Conservation (phyloP, 768 basidiomycete genomes). For the Lactarius akahatsu region DNA sequence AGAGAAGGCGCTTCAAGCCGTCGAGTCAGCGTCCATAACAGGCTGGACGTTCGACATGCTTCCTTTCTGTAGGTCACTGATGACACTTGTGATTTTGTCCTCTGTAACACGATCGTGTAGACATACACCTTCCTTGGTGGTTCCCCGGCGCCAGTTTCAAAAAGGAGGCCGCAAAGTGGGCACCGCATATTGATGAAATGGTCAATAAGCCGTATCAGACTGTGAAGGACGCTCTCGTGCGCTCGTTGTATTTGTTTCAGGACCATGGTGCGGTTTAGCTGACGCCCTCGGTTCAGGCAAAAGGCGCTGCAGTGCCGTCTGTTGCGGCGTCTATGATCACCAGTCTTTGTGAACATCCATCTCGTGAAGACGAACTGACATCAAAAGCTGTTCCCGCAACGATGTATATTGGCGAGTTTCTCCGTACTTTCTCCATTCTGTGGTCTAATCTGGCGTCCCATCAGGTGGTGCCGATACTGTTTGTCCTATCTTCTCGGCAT, state of each 20-base stretch:
- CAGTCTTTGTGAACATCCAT: slow-evolving; percentile 15
- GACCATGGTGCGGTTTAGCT: neutral
- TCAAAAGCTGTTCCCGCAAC: slow-evolving; percentile 26
- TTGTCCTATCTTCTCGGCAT: slow-evolving; percentile 12
- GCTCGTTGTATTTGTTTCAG: neutral
- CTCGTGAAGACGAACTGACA: slow-evolving; percentile 19
- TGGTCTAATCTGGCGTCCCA: neutral
- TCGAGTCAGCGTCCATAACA: slow-evolving; percentile 18
- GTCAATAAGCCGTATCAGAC: slow-evolving; percentile 31
- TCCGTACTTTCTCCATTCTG: neutral
- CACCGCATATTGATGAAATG: slow-evolving; percentile 29
- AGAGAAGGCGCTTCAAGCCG: slow-evolving; percentile 26
- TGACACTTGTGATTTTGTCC: neutral
- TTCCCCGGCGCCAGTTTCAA: slow-evolving; percentile 34
- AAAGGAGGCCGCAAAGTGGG: slow-evolving; percentile 29
- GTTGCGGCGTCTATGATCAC: slow-evolving; percentile 24
- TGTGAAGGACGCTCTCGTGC: slow-evolving; percentile 26
- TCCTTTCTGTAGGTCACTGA: slow-evolving; percentile 24
- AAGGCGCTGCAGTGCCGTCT: slow-evolving; percentile 16
- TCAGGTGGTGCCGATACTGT: slow-evolving; percentile 28
- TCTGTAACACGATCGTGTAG: slow-evolving; percentile 13
- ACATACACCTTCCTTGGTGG: slow-evolving; percentile 32
- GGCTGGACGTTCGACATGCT: slow-evolving; percentile 28
- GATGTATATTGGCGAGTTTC: slow-evolving; percentile 22
- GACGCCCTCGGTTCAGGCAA: slow-evolving; percentile 8